Percentiles rank a stretch among this genome's conserved stretches.
phyloP scores from a whole-genome alignment of 768 basidiomycete genomes.

The Agrocybe pediades region DNA sequence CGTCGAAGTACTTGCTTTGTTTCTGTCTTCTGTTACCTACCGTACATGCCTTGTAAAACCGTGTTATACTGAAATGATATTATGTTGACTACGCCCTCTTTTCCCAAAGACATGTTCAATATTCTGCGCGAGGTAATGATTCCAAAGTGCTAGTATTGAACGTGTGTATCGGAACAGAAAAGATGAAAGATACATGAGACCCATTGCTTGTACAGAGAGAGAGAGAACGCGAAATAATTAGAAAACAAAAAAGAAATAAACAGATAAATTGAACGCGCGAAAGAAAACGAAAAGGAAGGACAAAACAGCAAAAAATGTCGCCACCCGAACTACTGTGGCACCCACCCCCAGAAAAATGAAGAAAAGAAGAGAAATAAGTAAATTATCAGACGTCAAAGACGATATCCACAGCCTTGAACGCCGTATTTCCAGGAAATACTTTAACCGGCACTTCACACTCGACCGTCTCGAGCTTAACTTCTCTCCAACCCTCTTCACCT shows the following conservation, averaged over 20 bases:
- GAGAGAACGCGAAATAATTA: neutral
- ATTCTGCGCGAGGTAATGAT: neutral
- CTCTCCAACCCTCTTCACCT: slow-evolving; percentile 64
- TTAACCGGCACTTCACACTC: slow-evolving; percentile 92
- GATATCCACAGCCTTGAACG: slow-evolving; percentile 77
- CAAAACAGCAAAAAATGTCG: too few species aligned
- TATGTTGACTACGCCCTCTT: too few species aligned
- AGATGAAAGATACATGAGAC: neutral
- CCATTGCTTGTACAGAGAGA: neutral
- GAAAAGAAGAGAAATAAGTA: neutral
- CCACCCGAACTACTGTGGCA: too few species aligned
- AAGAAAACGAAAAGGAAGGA: neutral
- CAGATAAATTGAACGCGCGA: too few species aligned
- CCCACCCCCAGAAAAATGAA: neutral
- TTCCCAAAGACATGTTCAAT: neutral
- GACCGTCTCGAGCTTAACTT: slow-evolving; percentile 79
- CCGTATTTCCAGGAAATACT: slow-evolving; percentile 90
- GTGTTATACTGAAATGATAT: neutral
- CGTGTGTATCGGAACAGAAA: neutral
- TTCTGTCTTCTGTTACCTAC: too few species aligned
- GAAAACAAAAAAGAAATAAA: too few species aligned
- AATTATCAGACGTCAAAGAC: slow-evolving; percentile 61
- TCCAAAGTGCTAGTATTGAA: neutral
- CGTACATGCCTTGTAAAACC: too few species aligned
- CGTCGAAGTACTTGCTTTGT: too few species aligned